A percentile compares a stretch with the other conserved stretches of the same genome.
phyloP scores from a whole-genome alignment of 805 yeast species.

The Cyberlindnera mississippiensis region DNA sequence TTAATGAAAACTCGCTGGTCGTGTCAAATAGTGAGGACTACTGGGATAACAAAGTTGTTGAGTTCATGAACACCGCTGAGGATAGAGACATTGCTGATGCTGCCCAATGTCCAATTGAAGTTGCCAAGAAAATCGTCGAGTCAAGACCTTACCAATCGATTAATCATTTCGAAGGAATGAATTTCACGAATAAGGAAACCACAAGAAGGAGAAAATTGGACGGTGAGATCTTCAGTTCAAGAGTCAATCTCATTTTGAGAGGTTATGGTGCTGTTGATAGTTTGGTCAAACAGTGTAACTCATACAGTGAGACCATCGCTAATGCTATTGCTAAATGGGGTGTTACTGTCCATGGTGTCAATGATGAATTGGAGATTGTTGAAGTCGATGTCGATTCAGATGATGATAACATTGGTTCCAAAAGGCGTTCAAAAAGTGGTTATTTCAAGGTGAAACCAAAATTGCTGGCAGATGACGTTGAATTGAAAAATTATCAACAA shows the following conservation, averaged over 20 bases:
- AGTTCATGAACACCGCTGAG: slow-evolving; percentile 76
- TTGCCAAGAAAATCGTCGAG: slow-evolving; percentile 60
- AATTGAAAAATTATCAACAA: slow-evolving; percentile 85
- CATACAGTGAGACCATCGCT: slow-evolving; percentile 67
- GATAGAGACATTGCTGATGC: slow-evolving; percentile 76
- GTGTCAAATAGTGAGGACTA: slow-evolving; percentile 28
- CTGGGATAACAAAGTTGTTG: slow-evolving; percentile 64
- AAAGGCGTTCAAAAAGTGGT: slow-evolving; percentile 21
- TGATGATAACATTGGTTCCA: slow-evolving; percentile 31
- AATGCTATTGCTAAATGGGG: slow-evolving; percentile 85
- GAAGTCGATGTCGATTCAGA: slow-evolving; percentile 39
- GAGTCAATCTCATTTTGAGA: slow-evolving; percentile 61
- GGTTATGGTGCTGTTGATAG: slow-evolving; percentile 96
- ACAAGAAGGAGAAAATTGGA: slow-evolving; percentile 45
- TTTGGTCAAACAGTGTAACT: slow-evolving; percentile 78
- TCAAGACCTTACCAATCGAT: slow-evolving; percentile 68
- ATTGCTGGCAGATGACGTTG: slow-evolving; percentile 56
- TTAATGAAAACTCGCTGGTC: slow-evolving; percentile 32
- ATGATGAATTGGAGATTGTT: slow-evolving; percentile 64
- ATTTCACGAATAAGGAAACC: slow-evolving; percentile 40
- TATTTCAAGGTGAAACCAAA: slow-evolving; percentile 73
- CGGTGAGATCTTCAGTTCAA: slow-evolving; percentile 74
- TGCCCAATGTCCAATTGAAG: slow-evolving; percentile 60
- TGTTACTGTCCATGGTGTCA: slow-evolving; percentile 58
- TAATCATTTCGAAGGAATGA: slow-evolving; percentile 53